Base-by-base conservation (phyloP, 768 basidiomycete genomes). In the Lactarius deliciosus region DNA sequence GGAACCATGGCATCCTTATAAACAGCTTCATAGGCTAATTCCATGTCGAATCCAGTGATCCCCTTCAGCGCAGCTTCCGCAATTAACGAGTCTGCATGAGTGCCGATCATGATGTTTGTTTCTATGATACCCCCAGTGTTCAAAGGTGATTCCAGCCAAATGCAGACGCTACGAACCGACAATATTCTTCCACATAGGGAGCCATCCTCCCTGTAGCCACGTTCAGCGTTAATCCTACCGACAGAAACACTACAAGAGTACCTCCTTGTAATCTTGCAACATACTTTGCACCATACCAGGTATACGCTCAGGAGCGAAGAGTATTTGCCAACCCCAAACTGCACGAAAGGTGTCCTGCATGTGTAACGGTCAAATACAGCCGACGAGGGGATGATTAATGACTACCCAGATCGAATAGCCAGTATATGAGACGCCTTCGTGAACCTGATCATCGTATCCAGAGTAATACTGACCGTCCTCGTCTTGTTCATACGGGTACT, bases 101-200 rank as follows among this genome's bases (percentile, higher is more conserved):
- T 92, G 11, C 81, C 88, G 18, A 92, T 86, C 91, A 94, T 94
- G 70, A 92, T 92, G 70, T 91, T 94, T 1, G 91, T 92, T 73
- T 94, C 89, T 79, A 36, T 36, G 36, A 34, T 36, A 57, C 25
- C 32, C 32, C 30, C 9, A 30, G 15, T 15, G 6, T 13, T 10
- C 18, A 16, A 11, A 57, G 5, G 22, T 34, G 32, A 18, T 32
- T 16, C 10, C 9, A 10, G 15, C 16, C 5, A 57, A 22, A 36
- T 32, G 38, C 20, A 7, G 36, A 58, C 68, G 13, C 22, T 25
- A 25, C 50, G 22, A 57, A 84, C 86, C 86, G 30, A 89, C 84
- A 16, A 93, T 82, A 68, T 93, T 93, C 77, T 92, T 93, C 92
- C 92, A 94, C 91, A 93, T 92, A 0, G 92, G 92, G 43, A 94